phyloP scores from a whole-genome alignment of 306 rosid genomes.

The Datisca glomerata region DNA sequence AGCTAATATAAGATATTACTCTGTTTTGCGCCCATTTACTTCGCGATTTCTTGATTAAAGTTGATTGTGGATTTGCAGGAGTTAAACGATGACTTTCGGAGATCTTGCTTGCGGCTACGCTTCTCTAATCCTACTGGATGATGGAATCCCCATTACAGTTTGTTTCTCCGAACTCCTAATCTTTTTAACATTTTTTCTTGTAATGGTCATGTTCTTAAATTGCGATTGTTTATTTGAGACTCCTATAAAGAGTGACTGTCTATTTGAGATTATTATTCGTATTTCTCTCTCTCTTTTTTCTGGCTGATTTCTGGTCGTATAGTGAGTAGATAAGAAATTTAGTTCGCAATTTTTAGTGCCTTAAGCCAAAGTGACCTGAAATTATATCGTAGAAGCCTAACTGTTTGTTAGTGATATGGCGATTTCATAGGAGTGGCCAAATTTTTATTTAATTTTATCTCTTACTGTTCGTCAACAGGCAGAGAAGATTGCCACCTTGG shows the following conservation, averaged over 20 bases:
- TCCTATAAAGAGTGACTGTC: too few species aligned
- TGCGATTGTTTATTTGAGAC: too few species aligned
- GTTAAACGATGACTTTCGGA: slow-evolving; percentile 31
- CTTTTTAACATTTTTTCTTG: background rate
- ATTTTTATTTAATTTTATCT: too few species aligned
- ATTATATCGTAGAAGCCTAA: too few species aligned
- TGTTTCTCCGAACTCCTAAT: slow-evolving; percentile 9
- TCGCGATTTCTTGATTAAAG: background rate
- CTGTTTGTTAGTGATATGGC: too few species aligned
- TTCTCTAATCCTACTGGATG: slow-evolving; percentile 48
- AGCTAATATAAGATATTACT: background rate
- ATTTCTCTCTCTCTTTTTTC: too few species aligned
- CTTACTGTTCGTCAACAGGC: slow-evolving; percentile 23
- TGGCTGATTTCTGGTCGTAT: too few species aligned
- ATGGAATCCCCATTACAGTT: slow-evolving; percentile 51
- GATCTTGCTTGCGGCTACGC: slow-evolving; percentile 69
- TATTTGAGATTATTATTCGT: too few species aligned
- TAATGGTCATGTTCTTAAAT: background rate
- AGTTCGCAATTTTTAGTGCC: too few species aligned
- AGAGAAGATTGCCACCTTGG: slow-evolving; percentile 49
- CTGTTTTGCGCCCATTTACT: background rate
- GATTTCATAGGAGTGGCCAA: too few species aligned
- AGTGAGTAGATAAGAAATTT: too few species aligned
- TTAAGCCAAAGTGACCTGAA: too few species aligned
- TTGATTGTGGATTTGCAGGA: slow-evolving; percentile 6